phyloP scores from a whole-genome alignment of 352 stramenopile species.

The Globisporangium irregulare region DNA sequence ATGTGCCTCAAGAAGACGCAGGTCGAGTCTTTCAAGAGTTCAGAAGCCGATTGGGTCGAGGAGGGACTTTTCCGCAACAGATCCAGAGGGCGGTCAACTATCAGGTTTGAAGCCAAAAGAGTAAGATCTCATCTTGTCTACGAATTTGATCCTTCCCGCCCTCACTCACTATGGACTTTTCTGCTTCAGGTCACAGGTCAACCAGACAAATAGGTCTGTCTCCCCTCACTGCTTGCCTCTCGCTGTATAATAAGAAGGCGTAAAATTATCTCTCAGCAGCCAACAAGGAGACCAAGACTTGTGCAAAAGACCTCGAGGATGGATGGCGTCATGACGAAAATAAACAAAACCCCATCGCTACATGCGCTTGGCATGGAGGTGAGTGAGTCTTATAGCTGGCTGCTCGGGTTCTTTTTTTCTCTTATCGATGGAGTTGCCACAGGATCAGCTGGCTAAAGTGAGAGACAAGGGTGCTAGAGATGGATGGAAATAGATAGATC shows the following conservation, averaged over 20 bases:
- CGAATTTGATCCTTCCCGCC: slow-evolving; percentile 13
- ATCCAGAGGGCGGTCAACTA: slow-evolving; percentile 4
- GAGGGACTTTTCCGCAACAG: slow-evolving; percentile 10
- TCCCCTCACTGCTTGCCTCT: background rate
- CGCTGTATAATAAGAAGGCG: slow-evolving; percentile 11
- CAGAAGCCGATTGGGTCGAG: background rate
- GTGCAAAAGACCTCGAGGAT: slow-evolving; percentile 15
- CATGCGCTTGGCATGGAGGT: background rate
- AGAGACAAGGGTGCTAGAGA: background rate
- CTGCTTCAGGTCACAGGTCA: background rate
- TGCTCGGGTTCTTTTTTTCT: background rate
- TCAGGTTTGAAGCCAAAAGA: background rate
- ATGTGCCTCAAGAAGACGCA: background rate
- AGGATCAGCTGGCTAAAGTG: background rate
- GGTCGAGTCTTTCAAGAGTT: slow-evolving; percentile 16
- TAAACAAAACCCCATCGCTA: background rate
- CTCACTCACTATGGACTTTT: background rate
- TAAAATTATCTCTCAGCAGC: slow-evolving; percentile 15
- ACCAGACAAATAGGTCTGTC: background rate
- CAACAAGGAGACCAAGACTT: background rate
- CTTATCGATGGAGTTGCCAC: background rate
- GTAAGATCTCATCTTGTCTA: slow-evolving; percentile 34
- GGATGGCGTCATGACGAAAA: slow-evolving; percentile 7
- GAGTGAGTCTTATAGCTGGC: background rate
- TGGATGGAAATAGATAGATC: background rate